Evolutionary conservation across 768 basidiomycete species (phyloP).

Genomic region (Lactarius hengduanensis): DNA sequence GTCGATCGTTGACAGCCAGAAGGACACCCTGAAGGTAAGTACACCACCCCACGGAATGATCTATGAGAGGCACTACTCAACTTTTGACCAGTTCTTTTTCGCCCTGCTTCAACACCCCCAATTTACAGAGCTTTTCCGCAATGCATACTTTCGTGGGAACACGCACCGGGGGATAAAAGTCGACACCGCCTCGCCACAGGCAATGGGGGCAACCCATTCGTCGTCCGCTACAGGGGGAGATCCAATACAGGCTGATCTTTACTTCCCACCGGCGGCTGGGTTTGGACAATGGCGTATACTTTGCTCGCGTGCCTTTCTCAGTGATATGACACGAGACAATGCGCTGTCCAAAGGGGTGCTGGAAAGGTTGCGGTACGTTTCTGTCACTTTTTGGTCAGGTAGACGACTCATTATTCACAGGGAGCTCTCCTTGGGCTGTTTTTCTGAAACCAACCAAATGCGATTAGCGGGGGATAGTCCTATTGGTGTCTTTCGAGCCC

Average conservation of each 20-base stretch:
- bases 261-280: conserved; percentile 10
- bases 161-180: neutral
- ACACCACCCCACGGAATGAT: neutral
- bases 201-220: neutral
- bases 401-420: neutral
- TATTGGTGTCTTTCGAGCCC: conserved; percentile 21
- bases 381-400: neutral
- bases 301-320: conserved; percentile 3
- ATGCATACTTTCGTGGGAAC: conserved; percentile 18
- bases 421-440: conserved; percentile 23
- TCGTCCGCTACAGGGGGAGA: neutral
- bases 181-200: neutral
- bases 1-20: conserved; percentile 9
- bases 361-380: conserved; percentile 17
- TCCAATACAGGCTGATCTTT: conserved; percentile 18
- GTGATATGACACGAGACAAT: conserved; percentile 5
- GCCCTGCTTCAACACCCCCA: neutral
- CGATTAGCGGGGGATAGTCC: conserved; percentile 21
- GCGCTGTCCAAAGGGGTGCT: neutral
- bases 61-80: neutral
- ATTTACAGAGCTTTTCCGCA: neutral
- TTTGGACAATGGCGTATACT: conserved; percentile 19
- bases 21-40: conserved; percentile 8
- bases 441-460: conserved; percentile 24
- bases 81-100: neutral